A percentile compares a stretch with the other conserved stretches of the same genome.
Conservation (phyloP, 345 rosid genomes). For the Lepidium africanum region DNA sequence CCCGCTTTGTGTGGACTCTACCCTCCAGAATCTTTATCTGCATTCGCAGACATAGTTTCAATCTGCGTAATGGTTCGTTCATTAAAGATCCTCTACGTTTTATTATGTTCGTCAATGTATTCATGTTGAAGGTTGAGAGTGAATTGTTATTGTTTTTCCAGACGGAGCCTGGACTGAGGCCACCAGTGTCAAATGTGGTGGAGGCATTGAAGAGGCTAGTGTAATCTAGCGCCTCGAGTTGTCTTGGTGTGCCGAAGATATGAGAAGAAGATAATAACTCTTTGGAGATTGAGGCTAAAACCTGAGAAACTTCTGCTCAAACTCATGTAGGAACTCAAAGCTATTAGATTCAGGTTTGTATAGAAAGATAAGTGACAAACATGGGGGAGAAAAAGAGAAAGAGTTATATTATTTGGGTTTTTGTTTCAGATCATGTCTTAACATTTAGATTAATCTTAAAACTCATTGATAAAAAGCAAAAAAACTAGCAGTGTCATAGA, state of each 20-base stretch:
- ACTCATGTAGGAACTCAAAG: conserved; percentile 14
- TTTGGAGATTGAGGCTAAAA: conserved; percentile 12
- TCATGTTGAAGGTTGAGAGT: neutral
- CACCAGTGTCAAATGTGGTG: conserved; percentile 86
- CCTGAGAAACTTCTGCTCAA: conserved; percentile 12
- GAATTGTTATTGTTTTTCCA: conserved; percentile 13
- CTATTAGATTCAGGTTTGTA: conserved; percentile 27
- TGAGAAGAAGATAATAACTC: conserved; percentile 13
- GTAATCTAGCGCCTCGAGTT: conserved; percentile 19
- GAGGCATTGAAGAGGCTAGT: conserved; percentile 66
- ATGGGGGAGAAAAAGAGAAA: conserved; percentile 10
- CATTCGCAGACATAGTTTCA: conserved; percentile 75
- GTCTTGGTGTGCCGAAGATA: neutral
- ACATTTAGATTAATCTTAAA: conserved; percentile 17
- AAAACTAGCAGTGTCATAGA: neutral
- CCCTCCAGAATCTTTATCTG: conserved; percentile 65
- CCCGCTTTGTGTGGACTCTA: conserved; percentile 92
- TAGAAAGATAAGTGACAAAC: conserved; percentile 20
- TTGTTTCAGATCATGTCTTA: conserved; percentile 19
- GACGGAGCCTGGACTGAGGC: conserved; percentile 77
- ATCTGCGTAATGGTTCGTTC: conserved; percentile 66
- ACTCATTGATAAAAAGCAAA: neutral
- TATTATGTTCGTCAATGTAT: neutral
- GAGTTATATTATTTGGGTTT: conserved; percentile 1
- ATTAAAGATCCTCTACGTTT: neutral